Evolutionary conservation across 1,139 yeast species (phyloP).

Genomic region (Debaryomyces psychrophilus): DNA sequence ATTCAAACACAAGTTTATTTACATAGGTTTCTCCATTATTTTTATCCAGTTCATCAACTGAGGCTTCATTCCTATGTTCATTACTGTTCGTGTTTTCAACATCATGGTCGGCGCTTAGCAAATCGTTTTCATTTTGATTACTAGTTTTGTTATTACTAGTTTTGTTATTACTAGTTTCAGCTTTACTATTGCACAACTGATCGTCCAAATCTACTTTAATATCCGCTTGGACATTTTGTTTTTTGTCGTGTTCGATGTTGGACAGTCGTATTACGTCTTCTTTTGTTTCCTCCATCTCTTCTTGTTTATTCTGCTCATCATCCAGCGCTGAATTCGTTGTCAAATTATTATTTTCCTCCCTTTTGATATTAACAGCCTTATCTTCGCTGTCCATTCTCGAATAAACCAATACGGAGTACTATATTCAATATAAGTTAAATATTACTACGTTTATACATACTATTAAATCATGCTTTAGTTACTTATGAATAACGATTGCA

Average conservation of each 20-base stretch:
- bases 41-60: background rate
- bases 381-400: background rate
- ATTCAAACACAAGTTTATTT: background rate
- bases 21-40: background rate
- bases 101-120: background rate
- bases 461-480: slow-evolving; percentile 1
- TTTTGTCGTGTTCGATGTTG: background rate
- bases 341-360: background rate
- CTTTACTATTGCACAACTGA: background rate
- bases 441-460: background rate
- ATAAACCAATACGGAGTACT: background rate
- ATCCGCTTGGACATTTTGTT: background rate
- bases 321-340: background rate
- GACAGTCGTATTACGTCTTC: slow-evolving; percentile 1
- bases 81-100: background rate
- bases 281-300: background rate
- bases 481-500: slow-evolving; percentile 6
- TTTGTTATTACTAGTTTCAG: background rate
- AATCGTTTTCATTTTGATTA: background rate
- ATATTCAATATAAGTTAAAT: background rate
- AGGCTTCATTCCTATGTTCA: background rate
- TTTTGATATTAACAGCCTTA: background rate
- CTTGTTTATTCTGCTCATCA: slow-evolving; percentile 1
- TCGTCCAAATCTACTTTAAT: background rate
- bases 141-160: background rate